Evolutionary conservation across 352 stramenopile species (phyloP).

Genomic region (Phytopythium sindhum): DNA sequence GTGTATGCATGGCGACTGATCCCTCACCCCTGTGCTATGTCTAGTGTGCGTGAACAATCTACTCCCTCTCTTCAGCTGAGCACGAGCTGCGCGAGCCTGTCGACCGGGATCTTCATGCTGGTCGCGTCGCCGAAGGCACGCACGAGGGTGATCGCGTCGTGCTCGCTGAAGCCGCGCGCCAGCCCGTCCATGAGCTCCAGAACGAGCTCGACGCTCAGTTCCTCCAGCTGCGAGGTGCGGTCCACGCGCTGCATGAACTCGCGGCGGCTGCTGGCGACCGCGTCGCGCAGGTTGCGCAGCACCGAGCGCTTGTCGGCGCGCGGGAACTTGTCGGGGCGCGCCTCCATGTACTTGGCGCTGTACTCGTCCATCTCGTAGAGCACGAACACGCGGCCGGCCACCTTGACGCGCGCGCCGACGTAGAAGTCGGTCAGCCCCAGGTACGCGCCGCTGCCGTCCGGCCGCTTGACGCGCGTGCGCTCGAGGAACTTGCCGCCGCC

Average conservation of each 20-base stretch:
- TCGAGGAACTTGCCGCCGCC: conserved; percentile 76
- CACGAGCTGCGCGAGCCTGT: conserved; percentile 47
- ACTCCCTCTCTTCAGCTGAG: background rate
- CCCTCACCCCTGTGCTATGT: background rate
- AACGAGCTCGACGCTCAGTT: conserved; percentile 44
- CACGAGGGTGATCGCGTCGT: conserved; percentile 70
- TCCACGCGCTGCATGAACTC: conserved; percentile 22
- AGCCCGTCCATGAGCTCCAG: conserved; percentile 44
- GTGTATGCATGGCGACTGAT: background rate
- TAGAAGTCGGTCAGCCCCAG: conserved; percentile 72
- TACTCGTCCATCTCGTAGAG: conserved; percentile 87
- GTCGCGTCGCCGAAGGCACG: conserved; percentile 64
- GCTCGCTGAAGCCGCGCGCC: conserved; percentile 41
- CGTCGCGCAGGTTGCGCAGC: conserved; percentile 48
- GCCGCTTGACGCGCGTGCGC: conserved; percentile 61
- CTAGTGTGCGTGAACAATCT: background rate
- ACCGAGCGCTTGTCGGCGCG: conserved; percentile 63
- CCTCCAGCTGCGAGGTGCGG: conserved; percentile 22
- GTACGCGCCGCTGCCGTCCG: conserved; percentile 38
- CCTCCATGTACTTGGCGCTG: conserved; percentile 81
- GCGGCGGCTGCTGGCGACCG: conserved; percentile 28
- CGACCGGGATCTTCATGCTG: conserved; percentile 50
- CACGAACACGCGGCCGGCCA: conserved; percentile 62
- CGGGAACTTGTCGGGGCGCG: conserved; percentile 51
- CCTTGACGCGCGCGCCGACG: conserved; percentile 58